Evolutionary conservation across 2,329 filamentous ascomycete species (phyloP).

Genomic region (Aspergillus melleus): DNA sequence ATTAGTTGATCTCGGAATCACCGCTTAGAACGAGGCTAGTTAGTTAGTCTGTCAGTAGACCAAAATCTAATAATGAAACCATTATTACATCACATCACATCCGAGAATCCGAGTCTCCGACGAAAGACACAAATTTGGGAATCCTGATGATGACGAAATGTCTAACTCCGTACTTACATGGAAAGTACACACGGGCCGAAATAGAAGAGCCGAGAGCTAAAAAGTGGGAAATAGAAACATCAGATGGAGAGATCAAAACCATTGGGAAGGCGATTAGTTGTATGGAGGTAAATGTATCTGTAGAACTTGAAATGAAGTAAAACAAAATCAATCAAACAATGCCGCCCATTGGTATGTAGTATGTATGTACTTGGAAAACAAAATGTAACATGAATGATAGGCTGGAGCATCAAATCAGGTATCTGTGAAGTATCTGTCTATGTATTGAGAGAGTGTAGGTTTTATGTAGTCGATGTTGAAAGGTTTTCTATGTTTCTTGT

Average conservation of each 20-base stretch:
- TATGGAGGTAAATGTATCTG: neutral
- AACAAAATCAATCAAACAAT: neutral
- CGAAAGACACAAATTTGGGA: too few species aligned
- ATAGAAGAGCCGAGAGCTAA: too few species aligned
- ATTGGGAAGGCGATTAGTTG: neutral
- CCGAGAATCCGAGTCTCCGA: too few species aligned
- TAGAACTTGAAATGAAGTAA: neutral
- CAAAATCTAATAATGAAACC: too few species aligned
- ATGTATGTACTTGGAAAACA: neutral
- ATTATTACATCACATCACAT: too few species aligned
- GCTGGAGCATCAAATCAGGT: neutral
- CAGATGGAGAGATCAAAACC: neutral
- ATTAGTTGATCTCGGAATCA: too few species aligned
- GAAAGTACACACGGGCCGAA: too few species aligned
- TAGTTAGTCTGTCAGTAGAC: too few species aligned
- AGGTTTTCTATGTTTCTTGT: neutral
- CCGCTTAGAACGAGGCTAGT: too few species aligned
- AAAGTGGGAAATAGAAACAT: too few species aligned
- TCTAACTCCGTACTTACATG: too few species aligned
- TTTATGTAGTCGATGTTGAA: neutral
- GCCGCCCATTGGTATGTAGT: neutral
- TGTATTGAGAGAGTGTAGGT: neutral
- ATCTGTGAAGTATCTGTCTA: neutral
- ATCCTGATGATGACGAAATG: too few species aligned
- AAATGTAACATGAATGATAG: constrained; percentile 1